phyloP scores from a whole-genome alignment of 306 rosid species.

The Ormosia emarginata region DNA sequence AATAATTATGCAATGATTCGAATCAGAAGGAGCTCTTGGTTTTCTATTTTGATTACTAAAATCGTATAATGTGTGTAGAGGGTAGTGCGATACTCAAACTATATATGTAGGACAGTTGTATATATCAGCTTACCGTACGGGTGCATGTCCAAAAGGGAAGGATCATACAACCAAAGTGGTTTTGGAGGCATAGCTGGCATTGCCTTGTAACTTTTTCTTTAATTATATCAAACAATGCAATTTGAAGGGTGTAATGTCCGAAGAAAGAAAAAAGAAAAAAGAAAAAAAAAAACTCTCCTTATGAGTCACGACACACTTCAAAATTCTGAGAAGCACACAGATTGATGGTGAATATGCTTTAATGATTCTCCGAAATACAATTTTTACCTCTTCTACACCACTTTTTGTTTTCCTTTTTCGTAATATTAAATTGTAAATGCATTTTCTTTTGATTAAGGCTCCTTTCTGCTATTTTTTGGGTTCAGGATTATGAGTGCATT shows the following conservation, averaged over 20 bases:
- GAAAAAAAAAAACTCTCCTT: neutral
- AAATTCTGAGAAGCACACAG: neutral
- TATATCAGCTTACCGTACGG: neutral
- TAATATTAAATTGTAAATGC: neutral
- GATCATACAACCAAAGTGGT: neutral
- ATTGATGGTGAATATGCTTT: neutral
- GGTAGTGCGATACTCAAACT: neutral
- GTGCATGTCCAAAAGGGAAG: neutral
- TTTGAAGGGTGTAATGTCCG: neutral
- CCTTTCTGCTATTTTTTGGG: neutral
- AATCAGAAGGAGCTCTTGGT: conserved; percentile 8
- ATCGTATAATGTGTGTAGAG: neutral
- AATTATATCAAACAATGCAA: neutral
- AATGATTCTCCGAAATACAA: neutral
- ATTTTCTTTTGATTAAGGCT: neutral
- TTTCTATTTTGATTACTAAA: conserved; percentile 10
- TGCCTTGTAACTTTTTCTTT: neutral
- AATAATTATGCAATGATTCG: neutral
- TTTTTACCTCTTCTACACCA: neutral
- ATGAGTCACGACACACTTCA: neutral
- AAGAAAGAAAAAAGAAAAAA: neutral
- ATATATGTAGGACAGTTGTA: neutral
- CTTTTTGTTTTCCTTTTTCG: neutral
- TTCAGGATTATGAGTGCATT: conserved; percentile 4
- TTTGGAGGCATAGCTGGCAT: conserved; percentile 25